Conservation (phyloP, 2,329 filamentous ascomycete species). For the Tympanopsis confertula region DNA sequence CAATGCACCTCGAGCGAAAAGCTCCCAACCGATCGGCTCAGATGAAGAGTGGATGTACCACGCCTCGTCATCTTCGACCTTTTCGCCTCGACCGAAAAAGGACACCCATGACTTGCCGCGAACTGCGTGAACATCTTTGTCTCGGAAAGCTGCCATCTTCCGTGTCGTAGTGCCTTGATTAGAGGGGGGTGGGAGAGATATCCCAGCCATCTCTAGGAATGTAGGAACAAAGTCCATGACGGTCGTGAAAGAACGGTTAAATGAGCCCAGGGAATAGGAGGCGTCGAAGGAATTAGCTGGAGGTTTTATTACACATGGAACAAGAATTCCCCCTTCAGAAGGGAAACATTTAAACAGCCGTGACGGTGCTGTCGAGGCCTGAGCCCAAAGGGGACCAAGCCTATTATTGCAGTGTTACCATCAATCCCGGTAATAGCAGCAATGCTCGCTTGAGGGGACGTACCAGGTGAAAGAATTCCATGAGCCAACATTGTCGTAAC, state of each 20-base stretch:
- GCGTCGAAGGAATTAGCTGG: constrained; percentile 3
- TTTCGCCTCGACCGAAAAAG: constrained; percentile 2
- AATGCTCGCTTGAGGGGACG: too few species aligned
- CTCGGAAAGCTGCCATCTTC: constrained; percentile 3
- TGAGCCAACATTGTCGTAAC: constrained; percentile 19
- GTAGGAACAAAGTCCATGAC: constrained; percentile 9
- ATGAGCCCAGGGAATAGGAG: constrained; percentile 1
- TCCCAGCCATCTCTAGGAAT: constrained; percentile 7
- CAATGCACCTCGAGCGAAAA: constrained; percentile 7
- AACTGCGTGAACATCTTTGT: constrained; percentile 6
- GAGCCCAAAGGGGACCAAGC: constrained; percentile 20
- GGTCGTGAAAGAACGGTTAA: constrained; percentile 10
- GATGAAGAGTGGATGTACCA: constrained; percentile 8
- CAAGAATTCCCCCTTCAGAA: constrained; percentile 13
- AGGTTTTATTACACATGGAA: constrained; percentile 12
- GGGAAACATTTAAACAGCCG: constrained; percentile 13
- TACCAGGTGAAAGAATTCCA: constrained; percentile 21
- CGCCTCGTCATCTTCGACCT: constrained; percentile 7
- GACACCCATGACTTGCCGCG: constrained; percentile 8
- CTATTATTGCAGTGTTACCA: too few species aligned
- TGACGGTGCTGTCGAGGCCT: constrained; percentile 12
- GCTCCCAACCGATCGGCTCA: constrained; percentile 9
- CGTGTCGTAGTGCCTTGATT: neutral
- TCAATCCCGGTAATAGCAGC: too few species aligned
- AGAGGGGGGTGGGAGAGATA: constrained; percentile 2